A percentile compares a stretch with the other conserved stretches of the same genome.
These are phyloP conservation scores for Salix suchowensis DNA, from an alignment of 345 rosid genomes.

Conservation along the genomic window DNA sequence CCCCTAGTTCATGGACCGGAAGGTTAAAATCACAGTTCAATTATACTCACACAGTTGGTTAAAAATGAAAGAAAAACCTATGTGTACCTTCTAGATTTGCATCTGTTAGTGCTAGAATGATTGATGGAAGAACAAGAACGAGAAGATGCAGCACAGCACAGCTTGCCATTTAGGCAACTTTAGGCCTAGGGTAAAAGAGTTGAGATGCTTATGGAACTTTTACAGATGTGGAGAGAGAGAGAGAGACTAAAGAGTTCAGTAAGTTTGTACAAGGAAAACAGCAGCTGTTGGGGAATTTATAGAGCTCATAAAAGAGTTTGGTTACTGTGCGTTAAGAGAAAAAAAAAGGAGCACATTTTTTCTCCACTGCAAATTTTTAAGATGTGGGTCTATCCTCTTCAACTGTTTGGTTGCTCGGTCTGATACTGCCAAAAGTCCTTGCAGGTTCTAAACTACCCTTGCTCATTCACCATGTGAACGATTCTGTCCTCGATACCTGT, in stretches of 20 bases:
- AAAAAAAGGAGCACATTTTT: background rate
- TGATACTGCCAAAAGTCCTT: background rate
- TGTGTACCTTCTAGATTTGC: slow-evolving; percentile 52
- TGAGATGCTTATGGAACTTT: background rate
- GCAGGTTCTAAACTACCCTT: background rate
- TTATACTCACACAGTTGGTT: background rate
- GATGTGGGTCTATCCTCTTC: background rate
- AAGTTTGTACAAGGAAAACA: background rate
- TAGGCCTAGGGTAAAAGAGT: background rate
- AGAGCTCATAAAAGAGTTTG: slow-evolving; percentile 30
- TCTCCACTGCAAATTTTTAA: background rate
- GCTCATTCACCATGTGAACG: background rate
- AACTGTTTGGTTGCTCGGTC: background rate
- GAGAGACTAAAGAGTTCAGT: background rate
- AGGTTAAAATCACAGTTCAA: background rate
- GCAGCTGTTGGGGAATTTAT: slow-evolving; percentile 27
- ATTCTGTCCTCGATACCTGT: background rate
- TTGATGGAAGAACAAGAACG: slow-evolving; percentile 17
- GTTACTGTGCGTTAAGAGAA: background rate
- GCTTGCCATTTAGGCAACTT: slow-evolving; percentile 29
- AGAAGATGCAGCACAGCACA: slow-evolving; percentile 18
- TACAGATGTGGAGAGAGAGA: background rate
- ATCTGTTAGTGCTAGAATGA: slow-evolving; percentile 16
- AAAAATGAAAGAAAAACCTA: background rate
- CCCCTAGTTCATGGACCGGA: slow-evolving; percentile 39